Evolutionary conservation across 2,329 filamentous ascomycete species (phyloP).

Genomic region (Aspergillus fijiensis): DNA sequence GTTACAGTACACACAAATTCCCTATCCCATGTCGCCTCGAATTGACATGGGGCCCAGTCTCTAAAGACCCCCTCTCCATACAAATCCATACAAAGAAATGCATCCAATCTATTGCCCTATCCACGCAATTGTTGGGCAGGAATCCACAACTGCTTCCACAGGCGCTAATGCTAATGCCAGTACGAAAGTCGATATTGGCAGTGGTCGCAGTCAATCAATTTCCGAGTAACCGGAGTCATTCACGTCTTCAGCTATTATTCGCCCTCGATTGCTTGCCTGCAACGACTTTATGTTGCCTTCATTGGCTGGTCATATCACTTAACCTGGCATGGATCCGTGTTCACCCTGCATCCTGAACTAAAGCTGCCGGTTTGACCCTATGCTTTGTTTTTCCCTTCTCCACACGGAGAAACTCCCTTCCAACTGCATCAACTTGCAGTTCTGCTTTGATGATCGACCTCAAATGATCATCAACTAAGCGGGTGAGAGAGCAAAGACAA

Average conservation of each 20-base stretch:
- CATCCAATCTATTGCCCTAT: conserved; percentile 25
- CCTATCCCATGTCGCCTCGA: conserved; percentile 10
- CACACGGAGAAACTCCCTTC: not conserved
- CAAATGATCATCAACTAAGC: not conserved
- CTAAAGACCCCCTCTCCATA: conserved; percentile 12
- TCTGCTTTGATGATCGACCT: not conserved
- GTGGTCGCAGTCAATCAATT: conserved; percentile 1
- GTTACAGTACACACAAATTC: not conserved
- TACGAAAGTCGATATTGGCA: not conserved
- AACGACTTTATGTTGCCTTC: not conserved
- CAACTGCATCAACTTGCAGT: not conserved
- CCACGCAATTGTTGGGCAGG: conserved; percentile 29
- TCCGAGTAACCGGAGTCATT: conserved; percentile 2
- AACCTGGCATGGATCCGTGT: conserved; percentile 1
- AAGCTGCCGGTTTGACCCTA: not conserved
- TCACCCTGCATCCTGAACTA: conserved; percentile 1
- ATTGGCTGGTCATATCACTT: conserved; percentile 2
- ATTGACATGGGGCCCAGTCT: conserved; percentile 23
- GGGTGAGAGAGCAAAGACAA: conserved; percentile 1
- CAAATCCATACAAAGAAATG: conserved; percentile 20
- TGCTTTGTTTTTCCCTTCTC: not conserved
- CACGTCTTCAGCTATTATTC: not conserved
- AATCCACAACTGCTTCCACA: conserved; percentile 21
- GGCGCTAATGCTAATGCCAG: conserved; percentile 5
- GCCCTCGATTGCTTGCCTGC: conserved; percentile 1